Evolutionary conservation across 441 rosid species (phyloP), one percentile per base, ranked within the genome.

Genomic region (Gossypium aridum): DNA sequence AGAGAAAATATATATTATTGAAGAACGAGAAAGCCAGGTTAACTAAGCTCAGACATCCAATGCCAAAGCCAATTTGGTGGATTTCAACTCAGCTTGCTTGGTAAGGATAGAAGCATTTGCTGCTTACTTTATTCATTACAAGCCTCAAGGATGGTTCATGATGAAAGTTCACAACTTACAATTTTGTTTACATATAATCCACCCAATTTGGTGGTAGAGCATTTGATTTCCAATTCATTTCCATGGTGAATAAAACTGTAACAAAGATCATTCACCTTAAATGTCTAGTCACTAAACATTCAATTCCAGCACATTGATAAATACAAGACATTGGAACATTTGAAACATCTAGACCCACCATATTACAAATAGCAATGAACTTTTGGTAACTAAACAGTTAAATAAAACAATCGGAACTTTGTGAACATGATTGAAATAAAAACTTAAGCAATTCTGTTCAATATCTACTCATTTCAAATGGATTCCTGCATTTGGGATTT

Each of bases 251-350:
- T 43, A n/a, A 45, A 23, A 23, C 37, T 25, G 0, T 60, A 22
- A 72, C 26, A 60, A 55, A 26, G 76, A 73, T 25, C 67, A 73
- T 23, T 61, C 70, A 60, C 57, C 57, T 23, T 25, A 60, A 57
- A 71, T 37, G 39, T 37, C 22, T 49, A 20, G 28, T 53, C 28
- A 70, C 3, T 31, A 4, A 43, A 23, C 54, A 59, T 37, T 57
- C 57, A 39, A 72, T 59, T 7, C 34, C n/a, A 57, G 51, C 55
- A 72, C 43, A 72, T 45, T 6, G 55, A 72, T 16, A 10, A 23
- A n/a, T 25, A 61, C 39, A 25, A 43, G 47, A 25, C 26, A 54
- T 39, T 23, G 43, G 6, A 16, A 68, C 16, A 70, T 70, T 12
- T 28, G 73, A 28, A 34, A 26, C 47, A 70, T 16, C 26, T 54